phyloP scores from a whole-genome alignment of 305 asterid species.

The Ilex paraguariensis region DNA sequence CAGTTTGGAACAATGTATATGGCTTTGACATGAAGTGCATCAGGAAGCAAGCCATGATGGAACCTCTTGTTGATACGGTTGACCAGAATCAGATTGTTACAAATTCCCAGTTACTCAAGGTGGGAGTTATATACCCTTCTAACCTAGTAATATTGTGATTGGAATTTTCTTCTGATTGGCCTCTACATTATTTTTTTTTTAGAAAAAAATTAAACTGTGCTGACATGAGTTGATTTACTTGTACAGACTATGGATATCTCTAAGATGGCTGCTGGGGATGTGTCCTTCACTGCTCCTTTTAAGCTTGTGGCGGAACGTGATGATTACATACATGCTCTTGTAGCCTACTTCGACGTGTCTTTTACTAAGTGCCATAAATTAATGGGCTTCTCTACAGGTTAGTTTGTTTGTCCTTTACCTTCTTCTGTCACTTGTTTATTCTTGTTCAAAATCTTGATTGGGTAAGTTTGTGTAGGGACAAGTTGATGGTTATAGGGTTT shows the following conservation, averaged over 20 bases:
- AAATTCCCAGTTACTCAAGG: constrained; percentile 84
- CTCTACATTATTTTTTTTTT: too few species aligned
- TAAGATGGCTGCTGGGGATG: constrained; percentile 77
- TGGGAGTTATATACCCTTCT: constrained; percentile 14
- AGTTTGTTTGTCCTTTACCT: background rate
- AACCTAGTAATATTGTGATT: background rate
- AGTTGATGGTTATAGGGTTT: too few species aligned
- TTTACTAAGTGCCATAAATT: constrained; percentile 82
- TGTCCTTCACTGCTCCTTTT: constrained; percentile 88
- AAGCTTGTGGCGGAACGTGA: constrained; percentile 94
- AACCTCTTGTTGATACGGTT: constrained; percentile 93
- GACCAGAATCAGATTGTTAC: constrained; percentile 91
- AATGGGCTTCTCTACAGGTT: constrained; percentile 95
- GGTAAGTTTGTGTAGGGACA: too few species aligned
- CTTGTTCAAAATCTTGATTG: too few species aligned
- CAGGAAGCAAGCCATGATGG: constrained; percentile 77
- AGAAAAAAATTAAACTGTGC: background rate
- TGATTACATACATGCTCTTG: constrained; percentile 92
- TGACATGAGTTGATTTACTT: background rate
- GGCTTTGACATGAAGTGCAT: constrained; percentile 98
- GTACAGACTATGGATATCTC: constrained; percentile 93
- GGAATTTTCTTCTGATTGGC: too few species aligned
- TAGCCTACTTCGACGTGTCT: constrained; percentile 91
- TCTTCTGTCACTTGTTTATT: too few species aligned
- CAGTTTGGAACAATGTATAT: constrained; percentile 92